Evolutionary conservation across 148 eudicot genomes (phyloP).

Genomic region (Cornus kousa): DNA sequence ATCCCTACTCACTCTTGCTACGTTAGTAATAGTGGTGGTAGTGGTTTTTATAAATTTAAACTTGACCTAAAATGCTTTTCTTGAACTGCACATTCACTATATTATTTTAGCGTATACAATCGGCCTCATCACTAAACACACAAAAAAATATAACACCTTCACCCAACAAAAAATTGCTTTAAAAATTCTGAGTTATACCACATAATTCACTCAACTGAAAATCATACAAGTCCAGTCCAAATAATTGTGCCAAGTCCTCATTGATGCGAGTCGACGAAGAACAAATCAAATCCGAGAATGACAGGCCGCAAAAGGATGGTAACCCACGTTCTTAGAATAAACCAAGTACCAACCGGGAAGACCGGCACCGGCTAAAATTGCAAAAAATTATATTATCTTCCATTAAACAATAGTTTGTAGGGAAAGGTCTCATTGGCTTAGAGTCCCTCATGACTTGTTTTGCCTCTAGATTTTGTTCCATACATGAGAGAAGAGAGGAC

Average conservation of each 20-base stretch:
- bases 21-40: too few relatives aligned
- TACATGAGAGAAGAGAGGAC: too few relatives aligned
- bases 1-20: too few relatives aligned
- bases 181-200: slow-evolving; percentile 75
- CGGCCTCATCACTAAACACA: too few relatives aligned
- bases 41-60: too few relatives aligned
- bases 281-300: slow-evolving; percentile 67
- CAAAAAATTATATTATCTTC: slow-evolving; percentile 63
- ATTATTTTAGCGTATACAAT: too few relatives aligned
- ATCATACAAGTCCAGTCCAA: slow-evolving; percentile 72
- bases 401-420: slow-evolving; percentile 72
- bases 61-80: too few relatives aligned
- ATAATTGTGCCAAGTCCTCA: slow-evolving; percentile 77
- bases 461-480: too few relatives aligned
- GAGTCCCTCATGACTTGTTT: slow-evolving; percentile 52
- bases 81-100: too few relatives aligned
- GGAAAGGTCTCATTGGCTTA: slow-evolving; percentile 74
- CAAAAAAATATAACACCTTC: too few relatives aligned
- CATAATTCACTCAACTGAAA: slow-evolving; percentile 67
- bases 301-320: slow-evolving; percentile 65
- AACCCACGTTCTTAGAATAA: slow-evolving; percentile 50
- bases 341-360: slow-evolving; percentile 44
- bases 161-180: slow-evolving; percentile 69
- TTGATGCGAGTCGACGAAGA: slow-evolving; percentile 73
- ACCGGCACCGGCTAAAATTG: slow-evolving; percentile 43